phyloP scores from a whole-genome alignment of 805 yeast genomes.

The Scheffersomyces coipomensis region DNA sequence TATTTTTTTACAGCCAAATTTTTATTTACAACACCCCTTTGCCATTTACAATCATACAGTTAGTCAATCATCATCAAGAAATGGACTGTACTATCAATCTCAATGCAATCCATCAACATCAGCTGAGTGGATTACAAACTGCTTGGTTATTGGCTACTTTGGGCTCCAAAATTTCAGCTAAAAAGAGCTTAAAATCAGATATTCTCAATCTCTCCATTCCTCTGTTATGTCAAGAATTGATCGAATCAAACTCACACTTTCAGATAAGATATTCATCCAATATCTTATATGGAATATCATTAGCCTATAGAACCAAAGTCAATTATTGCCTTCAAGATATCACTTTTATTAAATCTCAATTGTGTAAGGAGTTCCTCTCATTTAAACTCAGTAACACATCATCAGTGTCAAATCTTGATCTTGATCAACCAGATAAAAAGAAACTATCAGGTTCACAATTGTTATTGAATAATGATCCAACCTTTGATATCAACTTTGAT shows the following conservation, averaged over 20 bases:
- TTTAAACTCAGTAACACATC: background rate
- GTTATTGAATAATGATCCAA: slow-evolving; percentile 22
- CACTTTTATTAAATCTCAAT: slow-evolving; percentile 2
- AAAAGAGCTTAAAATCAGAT: slow-evolving; percentile 26
- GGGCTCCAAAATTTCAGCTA: slow-evolving; percentile 30
- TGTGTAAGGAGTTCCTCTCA: background rate
- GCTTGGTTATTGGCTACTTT: slow-evolving; percentile 44
- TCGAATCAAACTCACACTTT: background rate
- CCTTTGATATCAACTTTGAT: slow-evolving; percentile 23
- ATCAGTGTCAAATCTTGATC: background rate
- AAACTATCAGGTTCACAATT: background rate
- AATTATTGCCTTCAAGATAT: slow-evolving; percentile 41
- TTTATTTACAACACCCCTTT: too few relatives aligned
- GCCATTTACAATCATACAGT: background rate
- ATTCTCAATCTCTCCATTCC: slow-evolving; percentile 42
- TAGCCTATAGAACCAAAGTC: slow-evolving; percentile 49
- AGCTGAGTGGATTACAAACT: slow-evolving; percentile 12
- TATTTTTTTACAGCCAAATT: background rate
- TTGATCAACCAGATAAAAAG: background rate
- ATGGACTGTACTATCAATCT: background rate
- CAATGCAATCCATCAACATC: background rate
- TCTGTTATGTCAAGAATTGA: slow-evolving; percentile 28
- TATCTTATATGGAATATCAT: slow-evolving; percentile 47
- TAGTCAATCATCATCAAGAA: background rate
- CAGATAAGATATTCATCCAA: slow-evolving; percentile 36